Evolutionary conservation across 371 early-diverging fungal genomes (phyloP).

Genomic region (Mucor indicus): DNA sequence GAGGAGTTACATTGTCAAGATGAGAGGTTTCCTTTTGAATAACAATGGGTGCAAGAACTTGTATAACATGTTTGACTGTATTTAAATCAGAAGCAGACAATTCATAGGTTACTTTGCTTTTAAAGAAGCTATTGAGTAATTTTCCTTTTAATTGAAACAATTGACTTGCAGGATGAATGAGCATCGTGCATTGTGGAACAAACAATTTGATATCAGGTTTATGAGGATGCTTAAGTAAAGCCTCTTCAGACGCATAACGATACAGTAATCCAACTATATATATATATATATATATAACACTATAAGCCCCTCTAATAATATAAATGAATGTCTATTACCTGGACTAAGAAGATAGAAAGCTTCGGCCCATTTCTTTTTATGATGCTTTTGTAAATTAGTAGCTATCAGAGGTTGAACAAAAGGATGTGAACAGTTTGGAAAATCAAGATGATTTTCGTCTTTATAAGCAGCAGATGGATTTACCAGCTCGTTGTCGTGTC

Average conservation of each 20-base stretch:
- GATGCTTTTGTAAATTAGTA: slow-evolving; percentile 8
- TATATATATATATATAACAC: not conserved
- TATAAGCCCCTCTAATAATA: not conserved
- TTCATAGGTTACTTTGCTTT: slow-evolving; percentile 6
- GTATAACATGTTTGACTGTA: slow-evolving; percentile 4
- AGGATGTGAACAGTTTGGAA: slow-evolving; percentile 16
- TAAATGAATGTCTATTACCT: slow-evolving; percentile 9
- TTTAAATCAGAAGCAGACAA: slow-evolving; percentile 7
- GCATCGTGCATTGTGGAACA: slow-evolving; percentile 12
- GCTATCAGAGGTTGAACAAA: slow-evolving; percentile 14
- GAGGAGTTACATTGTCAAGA: too few species aligned
- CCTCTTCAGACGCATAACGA: slow-evolving; percentile 12
- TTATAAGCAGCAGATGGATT: slow-evolving; percentile 14
- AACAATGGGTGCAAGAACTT: slow-evolving; percentile 7
- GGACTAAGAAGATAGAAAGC: slow-evolving; percentile 18
- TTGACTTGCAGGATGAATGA: slow-evolving; percentile 2
- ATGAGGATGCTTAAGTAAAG: slow-evolving; percentile 3
- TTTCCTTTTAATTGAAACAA: slow-evolving; percentile 16
- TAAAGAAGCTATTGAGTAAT: slow-evolving; percentile 3
- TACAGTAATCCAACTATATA: slow-evolving; percentile 16
- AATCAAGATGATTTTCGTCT: slow-evolving; percentile 9
- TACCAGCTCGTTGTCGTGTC: slow-evolving; percentile 18
- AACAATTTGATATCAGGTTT: slow-evolving; percentile 13
- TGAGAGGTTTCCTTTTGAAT: slow-evolving; percentile 8
- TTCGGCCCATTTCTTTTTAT: slow-evolving; percentile 15